Evolutionary conservation across 2,329 filamentous ascomycete genomes (phyloP), one percentile per base, ranked within the genome.

Genomic region (Fusarium tuaranense): DNA sequence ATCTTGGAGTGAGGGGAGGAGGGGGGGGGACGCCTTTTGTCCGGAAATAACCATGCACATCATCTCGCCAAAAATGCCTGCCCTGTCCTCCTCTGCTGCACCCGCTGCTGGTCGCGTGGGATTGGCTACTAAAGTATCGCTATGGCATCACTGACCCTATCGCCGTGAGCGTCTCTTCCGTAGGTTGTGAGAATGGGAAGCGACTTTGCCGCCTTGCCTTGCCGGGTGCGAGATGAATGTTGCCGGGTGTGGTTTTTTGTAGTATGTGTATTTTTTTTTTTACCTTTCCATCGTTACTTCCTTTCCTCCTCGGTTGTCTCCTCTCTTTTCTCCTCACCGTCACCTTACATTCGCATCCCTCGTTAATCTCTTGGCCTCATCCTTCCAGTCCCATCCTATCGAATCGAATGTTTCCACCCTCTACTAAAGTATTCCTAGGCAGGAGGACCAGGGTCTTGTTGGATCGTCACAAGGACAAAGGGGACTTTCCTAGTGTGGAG

Each of bases 81-180:
- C 22, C 39, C 48, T 25, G 44, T 22, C 22, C 48, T 55, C 22
- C 48, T 55, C 18, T 39, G 9, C 20, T 57, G 53, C 53, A 32
- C 30, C 48, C 38, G 57, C n/a, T 53, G 41, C n/a, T 70, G 7
- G 41, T 65, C 46, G 32, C 60, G n/a, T 51, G 63, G 34, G 69
- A 74, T 74, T 75, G 73, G 73, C 63, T 51, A 39, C 39, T 34
- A 60, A 73, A 71, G 68, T 71, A 27, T 73, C 73, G 61, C 65
- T 48, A 64, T 75, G 65, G 62, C 72, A 74, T 75, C 72, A 63
- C 70, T 60, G 22, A 39, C 27, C 46, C 48, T 20, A 16, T 36
- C 39, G 14, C n/a, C 18, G 32, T 34, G 32, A 34, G 32, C 5
- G 32, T 34, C 32, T 34, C 32, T 34, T 34, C 32, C 32, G 12